phyloP scores from a whole-genome alignment of 805 yeast genomes.

The Komagataella populi region DNA sequence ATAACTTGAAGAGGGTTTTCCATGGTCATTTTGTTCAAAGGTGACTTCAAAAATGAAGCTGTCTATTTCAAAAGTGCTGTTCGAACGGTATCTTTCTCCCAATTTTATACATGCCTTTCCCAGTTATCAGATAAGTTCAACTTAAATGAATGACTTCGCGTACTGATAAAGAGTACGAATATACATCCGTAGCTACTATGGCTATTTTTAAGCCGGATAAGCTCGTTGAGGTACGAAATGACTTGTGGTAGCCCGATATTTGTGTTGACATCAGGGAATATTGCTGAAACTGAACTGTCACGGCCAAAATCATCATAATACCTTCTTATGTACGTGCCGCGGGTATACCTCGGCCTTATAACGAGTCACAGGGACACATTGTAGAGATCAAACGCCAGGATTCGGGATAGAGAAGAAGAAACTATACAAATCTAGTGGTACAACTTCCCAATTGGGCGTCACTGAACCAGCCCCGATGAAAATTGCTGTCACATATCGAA shows the following conservation, averaged over 20 bases:
- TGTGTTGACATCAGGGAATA: neutral
- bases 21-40: neutral
- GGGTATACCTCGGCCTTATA: neutral
- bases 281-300: neutral
- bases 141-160: neutral
- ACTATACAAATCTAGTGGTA: neutral
- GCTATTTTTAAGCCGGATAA: neutral
- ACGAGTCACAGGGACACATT: neutral
- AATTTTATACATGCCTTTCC: neutral
- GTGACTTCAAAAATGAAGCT: neutral
- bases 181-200: neutral
- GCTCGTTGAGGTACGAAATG: neutral
- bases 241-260: neutral
- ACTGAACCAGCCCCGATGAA: neutral
- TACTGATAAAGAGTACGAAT: neutral
- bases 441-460: neutral
- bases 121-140: neutral
- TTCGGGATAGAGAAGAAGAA: neutral
- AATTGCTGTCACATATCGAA: neutral
- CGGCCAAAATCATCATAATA: neutral
- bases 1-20: slow-evolving; percentile 40
- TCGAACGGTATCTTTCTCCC: neutral
- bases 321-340: neutral
- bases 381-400: neutral
- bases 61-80: neutral